These are phyloP conservation scores for Ilex paraguariensis DNA, from an alignment of 305 asterid species.

Conservation along the genomic window DNA sequence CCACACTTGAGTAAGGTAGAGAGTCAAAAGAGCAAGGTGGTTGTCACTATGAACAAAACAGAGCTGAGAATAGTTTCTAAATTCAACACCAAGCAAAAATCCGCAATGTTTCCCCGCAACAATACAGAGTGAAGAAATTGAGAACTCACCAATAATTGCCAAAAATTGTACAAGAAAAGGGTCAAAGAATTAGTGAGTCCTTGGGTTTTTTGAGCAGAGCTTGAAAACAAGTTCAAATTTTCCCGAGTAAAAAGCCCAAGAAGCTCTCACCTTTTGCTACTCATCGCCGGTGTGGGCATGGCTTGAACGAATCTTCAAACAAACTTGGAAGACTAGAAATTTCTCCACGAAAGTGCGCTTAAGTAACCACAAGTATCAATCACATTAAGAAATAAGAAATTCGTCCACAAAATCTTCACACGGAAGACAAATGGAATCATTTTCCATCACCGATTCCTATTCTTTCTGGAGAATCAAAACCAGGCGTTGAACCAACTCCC, in stretches of 20 bases:
- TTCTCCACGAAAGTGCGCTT: conserved; percentile 12
- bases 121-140: too few relatives aligned
- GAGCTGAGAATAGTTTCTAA: neutral
- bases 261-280: too few relatives aligned
- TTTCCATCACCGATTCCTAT: neutral
- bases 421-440: conserved; percentile 45
- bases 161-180: too few relatives aligned
- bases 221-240: too few relatives aligned
- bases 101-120: too few relatives aligned
- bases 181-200: too few relatives aligned
- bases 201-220: too few relatives aligned
- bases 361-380: conserved; percentile 18
- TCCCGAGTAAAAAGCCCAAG: too few relatives aligned
- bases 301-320: conserved; percentile 30
- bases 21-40: conserved; percentile 1
- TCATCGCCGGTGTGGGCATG: conserved; percentile 4
- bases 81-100: too few relatives aligned
- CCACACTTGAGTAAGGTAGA: conserved; percentile 7
- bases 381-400: conserved; percentile 5
- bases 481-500: too few relatives aligned
- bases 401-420: conserved; percentile 26
- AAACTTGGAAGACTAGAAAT: conserved; percentile 23
- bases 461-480: neutral
- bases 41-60: conserved; percentile 14
- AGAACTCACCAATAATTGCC: too few relatives aligned